Evolutionary conservation across 2,329 filamentous ascomycete species (phyloP), one percentile per base, ranked within the genome.

Genomic region (Coniochaeta sp.): DNA sequence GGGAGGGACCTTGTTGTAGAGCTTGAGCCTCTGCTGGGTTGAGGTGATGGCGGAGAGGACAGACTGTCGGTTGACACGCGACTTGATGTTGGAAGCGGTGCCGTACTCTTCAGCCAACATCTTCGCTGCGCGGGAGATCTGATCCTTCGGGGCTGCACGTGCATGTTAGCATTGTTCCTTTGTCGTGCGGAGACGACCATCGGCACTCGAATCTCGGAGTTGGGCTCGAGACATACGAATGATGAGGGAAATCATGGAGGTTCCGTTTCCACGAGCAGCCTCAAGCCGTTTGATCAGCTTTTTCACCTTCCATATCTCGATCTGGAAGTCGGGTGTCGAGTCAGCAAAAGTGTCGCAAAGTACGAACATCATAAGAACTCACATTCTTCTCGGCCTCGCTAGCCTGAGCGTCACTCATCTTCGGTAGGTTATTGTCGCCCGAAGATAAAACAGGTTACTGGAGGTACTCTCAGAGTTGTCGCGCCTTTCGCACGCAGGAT

Each of bases 91-190:
- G 70, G 93, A 97, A 63, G 95, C 96, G 62, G 95, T 99, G 74
- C 95, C 95, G 74, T 95, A 96, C 90, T 96, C 93, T 97, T 99
- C 95, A 81, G 96, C 96, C 88, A 99, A 89, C 95, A 99, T 99
- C 85, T 98, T 98, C 62, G 95, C 91, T 59, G 91, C 89, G 72
- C 93, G 89, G 54, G 95, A 98, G 65, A 99, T 86, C 80, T 99
- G 95, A 77, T 97, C 93, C 86, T 99, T 99, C 68, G 95, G 95
- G 62, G 95, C 91, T 96, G 71, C 26, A 34, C 24, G 62, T 42
- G 65, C 52, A 14, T 34, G 55, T 62, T 47, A 61, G 59, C 36
- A 24, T 34, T 58, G 34, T 17, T 24, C 42, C 38, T 61, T 60
- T 61, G 32, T 38, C 19, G 26, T 47, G 47, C 30, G 58, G n/a